phyloP scores from a whole-genome alignment of 1,284 basidiomycete species.

The Ceratorhiza oryzae-sativae region DNA sequence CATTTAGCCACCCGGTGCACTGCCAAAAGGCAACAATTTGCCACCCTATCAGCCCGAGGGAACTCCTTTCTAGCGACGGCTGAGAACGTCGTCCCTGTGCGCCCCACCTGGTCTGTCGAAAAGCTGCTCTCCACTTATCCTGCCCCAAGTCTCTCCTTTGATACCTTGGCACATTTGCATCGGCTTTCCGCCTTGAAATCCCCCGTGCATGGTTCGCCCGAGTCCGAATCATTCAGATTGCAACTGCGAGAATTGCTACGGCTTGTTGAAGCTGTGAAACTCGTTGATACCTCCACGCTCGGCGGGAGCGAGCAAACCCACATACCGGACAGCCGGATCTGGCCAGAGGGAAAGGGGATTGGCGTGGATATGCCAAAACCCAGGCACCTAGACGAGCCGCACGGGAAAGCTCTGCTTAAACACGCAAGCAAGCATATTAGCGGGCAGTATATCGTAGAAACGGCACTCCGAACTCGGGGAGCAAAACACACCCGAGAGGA shows the following conservation, averaged over 20 bases:
- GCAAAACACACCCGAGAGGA: background rate
- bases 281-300: constrained; percentile 50
- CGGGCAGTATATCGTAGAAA: constrained; percentile 35
- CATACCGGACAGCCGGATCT: constrained; percentile 58
- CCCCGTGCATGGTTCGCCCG: constrained; percentile 62
- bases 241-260: constrained; percentile 73
- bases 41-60: background rate
- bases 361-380: constrained; percentile 45
- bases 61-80: constrained; percentile 51
- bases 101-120: constrained; percentile 78
- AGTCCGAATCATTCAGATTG: constrained; percentile 58
- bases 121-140: constrained; percentile 76
- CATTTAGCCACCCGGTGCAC: background rate
- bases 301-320: constrained; percentile 44
- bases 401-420: constrained; percentile 45
- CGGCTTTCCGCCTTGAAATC: constrained; percentile 71
- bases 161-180: constrained; percentile 67
- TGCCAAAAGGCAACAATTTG: background rate
- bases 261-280: constrained; percentile 77
- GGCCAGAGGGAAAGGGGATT: constrained; percentile 54
- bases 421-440: constrained; percentile 32
- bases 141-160: constrained; percentile 62
- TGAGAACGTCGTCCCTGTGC: constrained; percentile 64
- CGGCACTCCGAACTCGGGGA: constrained; percentile 12
- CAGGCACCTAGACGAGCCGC: constrained; percentile 47